Evolutionary conservation across 129 eudicot genomes (phyloP), one percentile per base, ranked within the genome.

Genomic region (Escallonia herrerae): DNA sequence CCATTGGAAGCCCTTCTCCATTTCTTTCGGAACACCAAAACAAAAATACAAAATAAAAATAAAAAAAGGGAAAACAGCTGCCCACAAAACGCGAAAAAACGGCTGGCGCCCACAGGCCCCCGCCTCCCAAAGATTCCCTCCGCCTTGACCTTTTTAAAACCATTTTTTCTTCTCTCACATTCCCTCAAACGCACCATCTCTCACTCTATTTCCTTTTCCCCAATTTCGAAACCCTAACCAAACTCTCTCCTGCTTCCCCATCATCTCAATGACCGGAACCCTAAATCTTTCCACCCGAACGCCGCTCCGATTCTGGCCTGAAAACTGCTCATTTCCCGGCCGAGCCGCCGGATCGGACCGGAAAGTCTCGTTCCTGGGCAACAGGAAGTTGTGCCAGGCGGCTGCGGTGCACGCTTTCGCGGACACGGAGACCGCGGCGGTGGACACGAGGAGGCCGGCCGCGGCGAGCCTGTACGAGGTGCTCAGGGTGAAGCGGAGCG

Each of bases 391-490:
- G 1, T 76, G 81, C n/a, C 47, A 40, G 56, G 78, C 73, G 41
- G 33, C 33, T 22, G 60, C 77, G 59, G 12, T 78, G 12, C 75
- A 76, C 61, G 77, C 79, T 1, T 71, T 76, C 12, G 81, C 79
- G 3, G 81, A 81, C 43, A 60, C 80, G 5, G 79, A 64, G 11
- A 13, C 80, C 40, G 63, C 70, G 7, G 5, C 44, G 38, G 66
- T 54, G 6, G 60, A 50, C 40, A 51, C 43, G 14, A 45, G 5
- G 44, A 40, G 14, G 13, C 51, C 56, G 50, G 40, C 37, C 39
- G 50, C 66, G 6, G 15, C 42, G 49, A 81, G 82, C 49, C 67
- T 81, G 4, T 90, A 90, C 78, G 95, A 90, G 39, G 80, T 90
- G 13, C 81, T 90, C 42, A 70, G 86, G 7, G 81, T 90, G 12